Conservation (phyloP, 208 protist genomes). For the Zelonia costaricensis region DNA sequence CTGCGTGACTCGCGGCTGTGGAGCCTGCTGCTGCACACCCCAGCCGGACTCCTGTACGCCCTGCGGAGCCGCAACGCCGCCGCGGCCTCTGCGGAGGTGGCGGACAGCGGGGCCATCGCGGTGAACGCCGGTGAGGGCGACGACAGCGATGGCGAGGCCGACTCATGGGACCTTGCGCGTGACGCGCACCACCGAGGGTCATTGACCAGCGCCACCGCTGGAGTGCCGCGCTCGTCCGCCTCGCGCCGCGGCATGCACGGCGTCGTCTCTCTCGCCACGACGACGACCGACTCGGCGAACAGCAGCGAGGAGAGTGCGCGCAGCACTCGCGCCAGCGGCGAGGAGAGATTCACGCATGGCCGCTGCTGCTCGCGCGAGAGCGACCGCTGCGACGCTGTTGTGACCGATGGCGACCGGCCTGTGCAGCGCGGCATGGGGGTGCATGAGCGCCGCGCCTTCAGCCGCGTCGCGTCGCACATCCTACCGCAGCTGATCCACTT, state of each 20-base stretch:
- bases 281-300: conserved; percentile 8
- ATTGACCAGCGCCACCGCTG: too few species aligned
- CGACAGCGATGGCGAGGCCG: neutral
- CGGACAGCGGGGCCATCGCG: neutral
- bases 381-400: neutral
- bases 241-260: neutral
- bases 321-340: conserved; percentile 5
- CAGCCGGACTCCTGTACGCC: neutral
- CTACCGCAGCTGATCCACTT: conserved; percentile 10
- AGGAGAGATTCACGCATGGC: too few species aligned
- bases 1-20: conserved; percentile 8
- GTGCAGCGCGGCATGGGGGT: neutral
- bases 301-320: conserved; percentile 2
- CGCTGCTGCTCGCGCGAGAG: neutral
- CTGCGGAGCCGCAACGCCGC: neutral
- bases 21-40: neutral
- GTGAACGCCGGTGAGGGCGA: neutral
- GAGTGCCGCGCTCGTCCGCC: neutral
- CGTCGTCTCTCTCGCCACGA: neutral
- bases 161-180: neutral
- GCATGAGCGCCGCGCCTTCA: neutral
- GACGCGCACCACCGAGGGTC: neutral
- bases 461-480: neutral
- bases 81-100: neutral
- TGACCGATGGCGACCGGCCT: conserved; percentile 1